phyloP scores from a whole-genome alignment of 331 rosid genomes.

The Dryas integrifolia region DNA sequence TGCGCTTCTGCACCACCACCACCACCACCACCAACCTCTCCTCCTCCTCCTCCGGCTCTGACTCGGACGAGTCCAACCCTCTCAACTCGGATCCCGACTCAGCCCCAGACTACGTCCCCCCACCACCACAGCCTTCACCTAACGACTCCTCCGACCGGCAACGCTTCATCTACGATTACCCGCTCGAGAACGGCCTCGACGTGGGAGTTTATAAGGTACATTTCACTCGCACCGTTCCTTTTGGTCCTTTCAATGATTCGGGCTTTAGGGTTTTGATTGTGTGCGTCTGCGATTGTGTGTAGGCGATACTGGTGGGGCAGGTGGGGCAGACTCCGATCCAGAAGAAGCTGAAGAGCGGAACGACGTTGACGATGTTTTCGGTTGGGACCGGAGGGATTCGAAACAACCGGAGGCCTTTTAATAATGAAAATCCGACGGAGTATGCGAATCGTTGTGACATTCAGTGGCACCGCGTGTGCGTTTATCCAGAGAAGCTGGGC shows the following conservation, averaged over 20 bases:
- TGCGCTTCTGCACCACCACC: conserved; percentile 39
- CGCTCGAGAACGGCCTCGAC: conserved; percentile 77
- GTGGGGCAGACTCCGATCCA: conserved; percentile 80
- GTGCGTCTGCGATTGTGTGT: neutral
- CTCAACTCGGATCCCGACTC: conserved; percentile 28
- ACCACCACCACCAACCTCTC: neutral
- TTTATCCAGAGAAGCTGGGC: conserved; percentile 66
- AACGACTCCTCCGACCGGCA: conserved; percentile 9
- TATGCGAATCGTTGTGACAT: conserved; percentile 64
- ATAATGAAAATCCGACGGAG: conserved; percentile 64
- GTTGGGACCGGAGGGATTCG: conserved; percentile 92
- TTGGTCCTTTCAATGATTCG: neutral
- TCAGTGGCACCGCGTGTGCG: conserved; percentile 89
- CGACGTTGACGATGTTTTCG: conserved; percentile 55
- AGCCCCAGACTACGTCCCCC: conserved; percentile 3
- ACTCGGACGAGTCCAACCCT: conserved; percentile 23
- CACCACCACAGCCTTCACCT: conserved; percentile 26
- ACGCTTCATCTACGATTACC: conserved; percentile 26
- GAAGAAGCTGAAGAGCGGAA: conserved; percentile 69
- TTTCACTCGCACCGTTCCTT: neutral
- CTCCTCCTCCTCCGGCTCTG: conserved; percentile 34
- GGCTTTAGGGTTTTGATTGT: conserved; percentile 9
- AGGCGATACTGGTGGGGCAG: conserved; percentile 87
- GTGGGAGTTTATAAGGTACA: conserved; percentile 68
- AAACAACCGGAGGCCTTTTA: conserved; percentile 76